Conservation (phyloP, 441 rosid genomes). For the Erodium moschatum region DNA sequence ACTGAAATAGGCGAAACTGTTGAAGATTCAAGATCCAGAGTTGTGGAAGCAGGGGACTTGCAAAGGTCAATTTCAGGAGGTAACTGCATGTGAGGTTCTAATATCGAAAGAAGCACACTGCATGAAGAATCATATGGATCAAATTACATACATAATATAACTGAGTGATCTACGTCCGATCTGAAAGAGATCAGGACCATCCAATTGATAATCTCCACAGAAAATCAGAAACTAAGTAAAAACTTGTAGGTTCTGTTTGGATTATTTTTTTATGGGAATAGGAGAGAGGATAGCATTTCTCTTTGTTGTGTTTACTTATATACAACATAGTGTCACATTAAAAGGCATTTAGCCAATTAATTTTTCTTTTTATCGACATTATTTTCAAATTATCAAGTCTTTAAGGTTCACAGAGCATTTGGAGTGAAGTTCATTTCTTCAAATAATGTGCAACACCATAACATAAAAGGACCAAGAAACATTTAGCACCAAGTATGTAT, state of each 20-base stretch:
- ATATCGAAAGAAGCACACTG: conserved; percentile 78
- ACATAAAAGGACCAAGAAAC: conserved; percentile 7
- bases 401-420: not conserved
- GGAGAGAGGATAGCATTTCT: too few relatives aligned
- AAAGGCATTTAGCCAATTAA: too few relatives aligned
- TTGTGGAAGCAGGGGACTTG: conserved; percentile 39
- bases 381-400: not conserved
- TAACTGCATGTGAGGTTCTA: conserved; percentile 69
- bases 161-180: not conserved
- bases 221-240: not conserved
- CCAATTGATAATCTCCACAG: not conserved
- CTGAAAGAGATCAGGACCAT: not conserved
- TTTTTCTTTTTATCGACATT: too few relatives aligned
- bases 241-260: too few relatives aligned
- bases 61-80: conserved; percentile 74
- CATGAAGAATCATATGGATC: conserved; percentile 26
- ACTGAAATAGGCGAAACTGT: conserved; percentile 19
- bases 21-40: conserved; percentile 35
- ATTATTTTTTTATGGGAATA: too few relatives aligned
- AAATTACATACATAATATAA: conserved; percentile 16
- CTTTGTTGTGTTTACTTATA: too few relatives aligned
- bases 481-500: conserved; percentile 14
- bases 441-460: conserved; percentile 9
- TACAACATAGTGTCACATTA: too few relatives aligned
- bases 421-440: conserved; percentile 11